phyloP scores from a whole-genome alignment of 129 eudicot species.

The Chrysanthemum makinoi region DNA sequence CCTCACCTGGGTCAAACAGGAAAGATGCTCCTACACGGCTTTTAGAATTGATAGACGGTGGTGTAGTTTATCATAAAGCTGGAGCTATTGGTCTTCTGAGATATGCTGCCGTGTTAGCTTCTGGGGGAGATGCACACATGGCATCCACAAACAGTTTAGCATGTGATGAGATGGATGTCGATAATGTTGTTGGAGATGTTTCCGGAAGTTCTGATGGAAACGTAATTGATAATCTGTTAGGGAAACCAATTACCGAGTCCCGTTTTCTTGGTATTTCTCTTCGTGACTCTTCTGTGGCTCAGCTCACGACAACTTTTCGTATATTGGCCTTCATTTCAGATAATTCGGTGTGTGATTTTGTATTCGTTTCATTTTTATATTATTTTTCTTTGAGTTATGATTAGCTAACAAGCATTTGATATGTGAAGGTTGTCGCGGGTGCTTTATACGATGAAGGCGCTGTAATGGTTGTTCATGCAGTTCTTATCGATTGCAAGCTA shows the following conservation, averaged over 20 bases:
- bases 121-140: slow-evolving; percentile 96
- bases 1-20: slow-evolving; percentile 95
- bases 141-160: slow-evolving; percentile 72
- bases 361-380: background rate
- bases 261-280: slow-evolving; percentile 79
- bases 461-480: slow-evolving; percentile 84
- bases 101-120: slow-evolving; percentile 89
- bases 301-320: slow-evolving; percentile 84
- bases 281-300: slow-evolving; percentile 89
- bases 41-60: slow-evolving; percentile 87
- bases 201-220: slow-evolving; percentile 76
- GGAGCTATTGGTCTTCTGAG: slow-evolving; percentile 85
- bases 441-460: slow-evolving; percentile 96
- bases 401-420: slow-evolving; percentile 25
- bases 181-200: slow-evolving; percentile 74
- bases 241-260: slow-evolving; percentile 85
- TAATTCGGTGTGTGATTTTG: slow-evolving; percentile 55
- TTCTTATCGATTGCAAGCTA: slow-evolving; percentile 70
- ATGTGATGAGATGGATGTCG: slow-evolving; percentile 86
- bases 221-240: slow-evolving; percentile 78
- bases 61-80: slow-evolving; percentile 86
- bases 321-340: slow-evolving; percentile 88
- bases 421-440: slow-evolving; percentile 69
- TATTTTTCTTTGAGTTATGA: background rate
- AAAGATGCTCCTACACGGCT: slow-evolving; percentile 96